Evolutionary conservation across 2,329 filamentous ascomycete species (phyloP), one percentile per base, ranked within the genome.

Genomic region (Talaromyces marneffei): DNA sequence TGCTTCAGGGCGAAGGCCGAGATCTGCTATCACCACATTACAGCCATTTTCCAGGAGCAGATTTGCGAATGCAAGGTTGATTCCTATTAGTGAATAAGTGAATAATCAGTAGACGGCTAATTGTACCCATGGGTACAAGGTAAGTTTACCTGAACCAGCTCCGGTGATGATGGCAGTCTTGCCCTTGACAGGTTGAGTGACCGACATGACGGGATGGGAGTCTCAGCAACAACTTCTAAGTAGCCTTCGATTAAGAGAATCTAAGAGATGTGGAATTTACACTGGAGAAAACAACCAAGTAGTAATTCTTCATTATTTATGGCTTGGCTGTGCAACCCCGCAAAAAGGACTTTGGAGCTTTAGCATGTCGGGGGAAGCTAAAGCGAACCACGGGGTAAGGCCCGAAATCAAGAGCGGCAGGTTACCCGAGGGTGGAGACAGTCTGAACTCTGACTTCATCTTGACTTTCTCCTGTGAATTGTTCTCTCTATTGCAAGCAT

Each of bases 391-490:
- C 56, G 42, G 56, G 56, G 56, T 48, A 39, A 50, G 20, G 16
- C 46, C 42, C 42, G 31, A 39, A 16, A n/a, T 29, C 89, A 91
- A 56, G 25, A 56, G 18, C 27, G 37, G 56, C 56, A 58, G 42
- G 56, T 58, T 58, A 71, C 77, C 92, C 56, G 56, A 1, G 92
- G 91, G 74, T 91, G 88, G 88, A 88, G 50, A 52, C 16, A 25
- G 5, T 29, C 18, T 4, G 18, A 7, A 23, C 9, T 48, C 14
- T n/a, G 23, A n/a, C 44, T 48, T 48, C 23, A 29, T 48, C 9
- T 46, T 27, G 12, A 46, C 2, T 27, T 8, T 8, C 14, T n/a
- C 23, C 16, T 14, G 40, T 42, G 1, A 16, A 42, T 18, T 42
- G 7, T 23, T 42, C 18, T n/a, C 12, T 14, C 4, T 12, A 35